Evolutionary conservation across 2,329 filamentous ascomycete genomes (phyloP).

Genomic region (Clonostachys byssicola): DNA sequence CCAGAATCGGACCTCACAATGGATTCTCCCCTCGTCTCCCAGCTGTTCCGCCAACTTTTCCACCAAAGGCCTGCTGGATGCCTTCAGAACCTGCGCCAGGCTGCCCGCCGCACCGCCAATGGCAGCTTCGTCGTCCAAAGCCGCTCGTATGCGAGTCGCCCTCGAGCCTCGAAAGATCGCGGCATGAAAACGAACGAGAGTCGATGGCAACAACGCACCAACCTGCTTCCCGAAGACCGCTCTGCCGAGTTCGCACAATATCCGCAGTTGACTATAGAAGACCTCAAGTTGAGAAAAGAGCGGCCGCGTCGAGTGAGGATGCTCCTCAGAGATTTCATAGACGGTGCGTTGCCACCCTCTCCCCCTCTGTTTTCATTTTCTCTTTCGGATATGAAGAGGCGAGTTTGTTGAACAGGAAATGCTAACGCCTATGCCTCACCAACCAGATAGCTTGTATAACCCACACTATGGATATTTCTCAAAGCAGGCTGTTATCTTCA

Average conservation of each 20-base stretch:
- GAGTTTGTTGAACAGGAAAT: too few relatives aligned
- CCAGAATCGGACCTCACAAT: constrained; percentile 38
- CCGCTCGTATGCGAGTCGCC: constrained; percentile 19
- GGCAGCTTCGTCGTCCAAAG: constrained; percentile 8
- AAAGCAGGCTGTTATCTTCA: constrained; percentile 95
- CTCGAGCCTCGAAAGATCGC: constrained; percentile 23
- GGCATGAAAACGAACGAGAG: constrained; percentile 53
- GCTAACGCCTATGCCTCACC: neutral
- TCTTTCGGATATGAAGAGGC: constrained; percentile 4
- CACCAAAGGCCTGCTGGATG: constrained; percentile 47
- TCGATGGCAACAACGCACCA: constrained; percentile 81
- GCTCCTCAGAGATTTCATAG: constrained; percentile 95
- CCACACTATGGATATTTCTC: constrained; percentile 94
- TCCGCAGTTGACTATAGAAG: constrained; percentile 79
- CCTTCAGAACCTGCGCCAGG: constrained; percentile 10
- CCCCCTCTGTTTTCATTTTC: neutral
- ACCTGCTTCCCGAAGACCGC: constrained; percentile 72
- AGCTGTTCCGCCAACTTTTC: constrained; percentile 83
- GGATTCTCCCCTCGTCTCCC: constrained; percentile 76
- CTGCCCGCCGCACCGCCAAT: constrained; percentile 1
- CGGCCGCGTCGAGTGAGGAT: constrained; percentile 90
- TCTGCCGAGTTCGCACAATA: constrained; percentile 76
- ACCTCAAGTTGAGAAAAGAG: constrained; percentile 67
- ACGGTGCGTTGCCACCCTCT: constrained; percentile 53
- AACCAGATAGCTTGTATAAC: constrained; percentile 87